These are phyloP conservation scores for Yarrowia yakushimensis DNA, from an alignment of 805 yeast genomes.

Conservation along the genomic window DNA sequence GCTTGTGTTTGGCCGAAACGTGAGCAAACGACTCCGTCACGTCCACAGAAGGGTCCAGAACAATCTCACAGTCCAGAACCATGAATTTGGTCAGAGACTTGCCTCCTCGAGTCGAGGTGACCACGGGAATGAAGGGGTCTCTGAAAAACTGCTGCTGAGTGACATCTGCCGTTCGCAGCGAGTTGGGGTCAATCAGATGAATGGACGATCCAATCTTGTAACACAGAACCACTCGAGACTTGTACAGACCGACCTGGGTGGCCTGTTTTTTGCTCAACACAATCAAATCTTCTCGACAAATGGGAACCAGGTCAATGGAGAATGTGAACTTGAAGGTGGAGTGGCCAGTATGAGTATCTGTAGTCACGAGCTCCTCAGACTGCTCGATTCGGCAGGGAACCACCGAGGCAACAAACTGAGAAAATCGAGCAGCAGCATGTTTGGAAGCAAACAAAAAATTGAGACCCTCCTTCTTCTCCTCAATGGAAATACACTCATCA, in stretches of 20 bases:
- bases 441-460: conserved; percentile 88
- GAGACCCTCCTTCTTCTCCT: conserved; percentile 89
- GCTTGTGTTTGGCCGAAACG: conserved; percentile 70
- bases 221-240: conserved; percentile 78
- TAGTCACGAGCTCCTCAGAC: conserved; percentile 87
- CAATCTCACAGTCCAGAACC: conserved; percentile 79
- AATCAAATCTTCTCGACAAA: conserved; percentile 94
- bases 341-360: conserved; percentile 87
- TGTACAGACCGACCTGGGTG: conserved; percentile 66
- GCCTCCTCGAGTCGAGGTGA: conserved; percentile 47
- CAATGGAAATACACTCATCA: conserved; percentile 86
- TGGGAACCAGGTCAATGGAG: conserved; percentile 91
- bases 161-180: conserved; percentile 75
- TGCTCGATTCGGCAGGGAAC: conserved; percentile 79
- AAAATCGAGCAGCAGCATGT: conserved; percentile 90
- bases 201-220: conserved; percentile 75
- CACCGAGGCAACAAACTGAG: conserved; percentile 80
- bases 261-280: conserved; percentile 88
- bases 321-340: conserved; percentile 85
- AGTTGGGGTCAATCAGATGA: conserved; percentile 82
- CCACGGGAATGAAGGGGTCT: conserved; percentile 69
- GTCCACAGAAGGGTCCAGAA: conserved; percentile 55
- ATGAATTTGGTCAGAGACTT: conserved; percentile 79
- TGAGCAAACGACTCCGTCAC: conserved; percentile 44
- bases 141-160: conserved; percentile 75